A percentile compares a stretch with the other conserved stretches of the same genome.
These are phyloP conservation scores for Cynara cardunculus DNA, from an alignment of 129 eudicot species.

Conservation along the genomic window DNA sequence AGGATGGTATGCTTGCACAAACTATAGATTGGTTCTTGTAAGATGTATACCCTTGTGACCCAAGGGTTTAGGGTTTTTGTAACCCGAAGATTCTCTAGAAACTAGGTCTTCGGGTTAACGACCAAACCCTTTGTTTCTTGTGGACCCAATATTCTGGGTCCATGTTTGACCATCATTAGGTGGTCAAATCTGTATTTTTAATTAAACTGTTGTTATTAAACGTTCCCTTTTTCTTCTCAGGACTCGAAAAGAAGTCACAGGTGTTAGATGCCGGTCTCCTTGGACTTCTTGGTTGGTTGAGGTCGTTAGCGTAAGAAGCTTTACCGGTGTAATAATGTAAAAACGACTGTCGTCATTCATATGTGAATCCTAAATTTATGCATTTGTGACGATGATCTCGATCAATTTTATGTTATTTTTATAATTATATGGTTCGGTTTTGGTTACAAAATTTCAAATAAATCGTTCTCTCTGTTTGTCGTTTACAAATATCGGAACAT, in stretches of 20 bases:
- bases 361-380: background rate
- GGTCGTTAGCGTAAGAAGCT: slow-evolving; percentile 68
- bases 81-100: background rate
- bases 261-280: slow-evolving; percentile 85
- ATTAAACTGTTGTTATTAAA: background rate
- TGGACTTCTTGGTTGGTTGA: slow-evolving; percentile 81
- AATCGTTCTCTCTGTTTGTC: background rate
- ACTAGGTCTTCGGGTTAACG: background rate
- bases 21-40: background rate
- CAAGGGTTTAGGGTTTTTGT: background rate
- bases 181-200: background rate
- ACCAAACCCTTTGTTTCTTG: background rate
- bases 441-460: background rate
- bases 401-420: background rate
- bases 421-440: background rate
- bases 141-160: background rate
- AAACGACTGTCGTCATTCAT: background rate
- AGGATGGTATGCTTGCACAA: background rate
- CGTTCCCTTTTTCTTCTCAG: slow-evolving; percentile 29
- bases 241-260: slow-evolving; percentile 70
- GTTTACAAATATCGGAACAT: background rate
- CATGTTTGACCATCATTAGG: background rate
- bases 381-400: background rate
- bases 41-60: background rate
- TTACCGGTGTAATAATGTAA: slow-evolving; percentile 1